Conservation (phyloP, 768 basidiomycete species). For the Tylopilus subfusipes region DNA sequence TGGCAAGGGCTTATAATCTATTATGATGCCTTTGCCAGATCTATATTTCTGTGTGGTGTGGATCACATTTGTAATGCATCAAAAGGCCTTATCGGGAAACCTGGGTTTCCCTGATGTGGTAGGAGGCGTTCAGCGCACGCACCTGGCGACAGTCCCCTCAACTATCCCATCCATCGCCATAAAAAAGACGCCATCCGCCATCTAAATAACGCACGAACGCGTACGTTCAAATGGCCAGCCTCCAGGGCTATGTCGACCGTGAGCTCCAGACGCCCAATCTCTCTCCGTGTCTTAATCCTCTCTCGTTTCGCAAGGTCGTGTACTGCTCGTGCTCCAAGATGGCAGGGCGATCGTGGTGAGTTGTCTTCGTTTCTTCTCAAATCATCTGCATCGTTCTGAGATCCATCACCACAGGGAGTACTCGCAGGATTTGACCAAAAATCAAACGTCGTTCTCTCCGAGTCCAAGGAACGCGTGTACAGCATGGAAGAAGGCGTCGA, state of each 20-base stretch:
- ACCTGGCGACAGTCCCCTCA: too few relatives aligned
- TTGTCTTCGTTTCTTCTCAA: conserved; percentile 7
- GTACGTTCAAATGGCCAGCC: conserved; percentile 65
- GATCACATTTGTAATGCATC: too few relatives aligned
- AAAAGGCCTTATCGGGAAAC: too few relatives aligned
- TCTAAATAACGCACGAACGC: conserved; percentile 13
- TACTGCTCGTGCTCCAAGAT: conserved; percentile 93
- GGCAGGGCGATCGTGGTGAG: conserved; percentile 90
- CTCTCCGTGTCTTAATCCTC: neutral
- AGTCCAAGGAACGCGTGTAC: conserved; percentile 91
- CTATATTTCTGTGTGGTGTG: too few relatives aligned
- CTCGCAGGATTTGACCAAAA: conserved; percentile 94
- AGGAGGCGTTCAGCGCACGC: too few relatives aligned
- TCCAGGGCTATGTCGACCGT: conserved; percentile 92
- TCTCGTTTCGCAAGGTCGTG: conserved; percentile 55
- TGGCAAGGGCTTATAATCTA: too few relatives aligned
- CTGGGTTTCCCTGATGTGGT: too few relatives aligned
- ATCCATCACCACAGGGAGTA: conserved; percentile 65
- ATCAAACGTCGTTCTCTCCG: conserved; percentile 93
- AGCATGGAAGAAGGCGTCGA: conserved; percentile 89
- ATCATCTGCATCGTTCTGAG: neutral
- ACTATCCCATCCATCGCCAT: neutral
- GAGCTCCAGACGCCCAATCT: conserved; percentile 24
- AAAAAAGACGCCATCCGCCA: conserved; percentile 3
- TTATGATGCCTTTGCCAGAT: too few relatives aligned